Evolutionary conservation across 257 asterid genomes (phyloP).

Genomic region (Solanum ahanhuiri): DNA sequence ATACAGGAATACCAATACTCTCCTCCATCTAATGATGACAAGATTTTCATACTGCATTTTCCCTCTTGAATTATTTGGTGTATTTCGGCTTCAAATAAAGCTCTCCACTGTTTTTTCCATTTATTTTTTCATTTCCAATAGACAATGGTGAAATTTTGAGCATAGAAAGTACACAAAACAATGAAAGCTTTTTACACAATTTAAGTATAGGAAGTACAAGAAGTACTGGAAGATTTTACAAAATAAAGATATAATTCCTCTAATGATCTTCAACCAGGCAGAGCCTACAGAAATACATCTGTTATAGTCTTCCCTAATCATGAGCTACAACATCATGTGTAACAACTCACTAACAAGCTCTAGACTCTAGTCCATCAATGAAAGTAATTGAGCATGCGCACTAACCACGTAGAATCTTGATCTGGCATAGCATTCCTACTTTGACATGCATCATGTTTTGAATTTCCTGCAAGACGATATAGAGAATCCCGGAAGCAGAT

Average conservation of each 20-base stretch:
- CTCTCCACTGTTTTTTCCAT: too few relatives aligned
- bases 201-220: neutral
- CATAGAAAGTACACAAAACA: neutral
- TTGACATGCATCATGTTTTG: slow-evolving; percentile 16
- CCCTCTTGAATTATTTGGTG: neutral
- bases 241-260: neutral
- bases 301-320: neutral
- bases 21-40: neutral
- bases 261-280: neutral
- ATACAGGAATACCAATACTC: neutral
- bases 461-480: slow-evolving; percentile 45
- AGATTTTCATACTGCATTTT: neutral
- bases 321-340: neutral
- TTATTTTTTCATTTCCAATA: neutral
- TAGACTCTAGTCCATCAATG: neutral
- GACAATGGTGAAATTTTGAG: neutral
- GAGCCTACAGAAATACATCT: neutral
- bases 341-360: neutral
- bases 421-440: neutral
- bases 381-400: neutral
- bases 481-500: slow-evolving; percentile 43
- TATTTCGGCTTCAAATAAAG: neutral
- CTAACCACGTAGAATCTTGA: neutral
- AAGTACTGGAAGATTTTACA: neutral
- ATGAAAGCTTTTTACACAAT: neutral